Base-by-base conservation (phyloP, 2,329 filamentous ascomycete species). In the Fusarium siculi region DNA sequence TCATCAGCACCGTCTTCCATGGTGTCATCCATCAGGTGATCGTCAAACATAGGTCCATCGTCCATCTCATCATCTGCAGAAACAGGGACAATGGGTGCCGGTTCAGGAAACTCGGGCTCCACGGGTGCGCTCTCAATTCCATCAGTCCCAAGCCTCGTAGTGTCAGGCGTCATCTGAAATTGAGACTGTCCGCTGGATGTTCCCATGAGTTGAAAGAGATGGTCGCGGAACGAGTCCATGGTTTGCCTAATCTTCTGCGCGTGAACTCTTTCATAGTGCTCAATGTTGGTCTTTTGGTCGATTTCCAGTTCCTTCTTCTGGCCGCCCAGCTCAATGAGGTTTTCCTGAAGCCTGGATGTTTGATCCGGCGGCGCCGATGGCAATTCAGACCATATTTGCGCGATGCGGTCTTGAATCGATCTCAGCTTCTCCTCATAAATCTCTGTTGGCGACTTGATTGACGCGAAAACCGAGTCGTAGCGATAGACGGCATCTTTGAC, bases 301-400 rank as follows among this genome's bases (percentile, higher is more conserved):
- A 63, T 43, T 34, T 73, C 62, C 47, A 73, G 14, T 15, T 73
- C 62, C 28, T 47, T 73, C 36, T 63, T 39, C 23, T 54, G 50
- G 2, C 61, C 70, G 7, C 32, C 49, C 42, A 64, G n/a, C 36
- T 56, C 28, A 23, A 59, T 46, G 14, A 71, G 23, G 15, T 25
- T 30, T 7, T 71, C 50, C 18, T 67, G 54, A 32, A 37, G 40
- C 11, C 40, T 39, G 6, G 42, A 15, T 2, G 15, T 30, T 30
- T 47, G 19, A 6, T 39, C 47, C 15, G 46, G 32, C 12, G 10
- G 16, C 5, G 62, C 36, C 8, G 23, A 28, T 8, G 54, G 28
- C 21, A 66, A 25, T 21, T 42, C 40, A 9, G 53, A 32, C 37
- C 54, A 61, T 40, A 34, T 34, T 18, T 52, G 39, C 4, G 12